Base-by-base conservation (phyloP, 2,329 filamentous ascomycete genomes). In the Verticillium albo-atrum region DNA sequence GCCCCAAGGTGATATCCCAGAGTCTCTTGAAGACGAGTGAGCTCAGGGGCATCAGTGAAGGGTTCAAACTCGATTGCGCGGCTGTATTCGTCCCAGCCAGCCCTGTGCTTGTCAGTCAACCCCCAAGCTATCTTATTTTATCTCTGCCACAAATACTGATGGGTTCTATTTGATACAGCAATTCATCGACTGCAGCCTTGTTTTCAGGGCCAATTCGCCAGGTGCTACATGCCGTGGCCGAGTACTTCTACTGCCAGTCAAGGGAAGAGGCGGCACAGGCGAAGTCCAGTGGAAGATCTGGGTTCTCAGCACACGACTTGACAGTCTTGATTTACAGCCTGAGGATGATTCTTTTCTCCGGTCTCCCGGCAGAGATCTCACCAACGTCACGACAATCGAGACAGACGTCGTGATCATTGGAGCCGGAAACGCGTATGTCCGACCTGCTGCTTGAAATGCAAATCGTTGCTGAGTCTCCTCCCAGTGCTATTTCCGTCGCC, bases 321-420 rank as follows among this genome's bases (percentile, higher is more conserved):
- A 63, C 6, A 59, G 61, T 6, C 54, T 71, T 2, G 62, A 66
- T 23, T 30, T 60, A 0, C 64, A 68, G 7, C 62, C 67, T 0
- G 73, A 77, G 35, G 64, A 74, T 55, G 37, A 47, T 7, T n/a
- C 17, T 23, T 17, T 47, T 7, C 37, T 47, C 4, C 37, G n/a
- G 37, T 7, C 4, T 3, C 37, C 37, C 17, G n/a, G 37, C 17
- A 47, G 10, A 17, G 6, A 47, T 23, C 64, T 68, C 58, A 34
- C 37, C 0, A 57, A 69, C 0, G 65, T 75, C 0, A 60, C 63
- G 14, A 34, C 55, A 1, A 56, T 74, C 4, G 63, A 68, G 15
- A 75, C 70, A 0, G 69, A 73, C 23, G 72, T 73, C 15, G 60
- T 75, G 3, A 67, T 75, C 23, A 58, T 74, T 1, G 72, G 73